A percentile compares a stretch with the other conserved stretches of the same genome.
These are phyloP conservation scores for Uronychia setigera DNA, from an alignment of 73 alveolate species.

Conservation along the genomic window DNA sequence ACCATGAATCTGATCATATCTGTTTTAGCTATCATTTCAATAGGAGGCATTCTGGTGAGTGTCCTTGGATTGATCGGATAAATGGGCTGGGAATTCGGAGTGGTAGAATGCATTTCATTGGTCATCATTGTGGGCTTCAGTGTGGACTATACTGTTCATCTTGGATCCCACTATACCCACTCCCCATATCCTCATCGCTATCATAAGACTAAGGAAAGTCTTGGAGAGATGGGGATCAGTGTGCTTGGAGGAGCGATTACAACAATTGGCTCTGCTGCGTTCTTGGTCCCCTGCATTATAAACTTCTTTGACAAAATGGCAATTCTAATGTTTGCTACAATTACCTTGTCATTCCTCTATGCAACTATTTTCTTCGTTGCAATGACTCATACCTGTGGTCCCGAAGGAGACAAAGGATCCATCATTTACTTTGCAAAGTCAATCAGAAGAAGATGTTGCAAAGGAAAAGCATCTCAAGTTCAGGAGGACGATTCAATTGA, in stretches of 20 bases:
- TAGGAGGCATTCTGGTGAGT: background rate
- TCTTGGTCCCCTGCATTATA: slow-evolving; percentile 22
- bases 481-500: no score
- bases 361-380: no score
- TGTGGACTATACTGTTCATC: slow-evolving; percentile 63
- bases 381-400: no score
- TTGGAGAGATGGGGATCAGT: slow-evolving; percentile 56
- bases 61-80: background rate
- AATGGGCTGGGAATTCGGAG: slow-evolving; percentile 13
- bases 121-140: slow-evolving; percentile 56
- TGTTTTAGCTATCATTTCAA: background rate
- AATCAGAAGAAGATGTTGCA: no score
- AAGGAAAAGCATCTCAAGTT: no score
- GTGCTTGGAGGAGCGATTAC: slow-evolving; percentile 61
- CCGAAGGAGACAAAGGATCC: no score
- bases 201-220: slow-evolving; percentile 42
- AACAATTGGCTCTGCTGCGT: slow-evolving; percentile 52
- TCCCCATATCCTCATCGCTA: slow-evolving; percentile 8
- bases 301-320: background rate
- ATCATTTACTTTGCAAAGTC: no score
- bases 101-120: slow-evolving; percentile 45
- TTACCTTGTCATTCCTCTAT: background rate
- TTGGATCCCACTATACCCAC: slow-evolving; percentile 43
- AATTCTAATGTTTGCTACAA: background rate
- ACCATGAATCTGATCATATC: slow-evolving; percentile 28